A percentile compares a stretch with the other conserved stretches of the same genome.
Conservation (phyloP, 352 stramenopile species). For the Phytophthora multivora region DNA sequence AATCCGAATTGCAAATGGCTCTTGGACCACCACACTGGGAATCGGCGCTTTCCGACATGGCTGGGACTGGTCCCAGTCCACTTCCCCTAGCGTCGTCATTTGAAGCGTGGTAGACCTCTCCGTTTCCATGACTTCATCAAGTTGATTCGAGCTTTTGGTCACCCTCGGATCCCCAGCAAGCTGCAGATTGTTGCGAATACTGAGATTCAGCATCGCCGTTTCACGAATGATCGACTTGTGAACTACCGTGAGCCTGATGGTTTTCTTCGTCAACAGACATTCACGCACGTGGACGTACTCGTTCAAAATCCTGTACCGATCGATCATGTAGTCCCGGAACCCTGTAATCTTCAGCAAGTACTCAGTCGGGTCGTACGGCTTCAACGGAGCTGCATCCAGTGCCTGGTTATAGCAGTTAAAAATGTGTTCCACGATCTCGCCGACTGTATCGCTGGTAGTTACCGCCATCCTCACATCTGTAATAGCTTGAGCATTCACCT, state of each 20-base stretch:
- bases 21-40: slow-evolving; percentile 57
- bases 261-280: slow-evolving; percentile 82
- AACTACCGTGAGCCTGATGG: slow-evolving; percentile 75
- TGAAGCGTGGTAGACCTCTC: slow-evolving; percentile 51
- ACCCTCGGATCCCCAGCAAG: slow-evolving; percentile 21
- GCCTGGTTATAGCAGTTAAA: slow-evolving; percentile 86
- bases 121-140: slow-evolving; percentile 48
- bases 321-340: slow-evolving; percentile 82
- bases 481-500: slow-evolving; percentile 79
- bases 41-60: slow-evolving; percentile 27
- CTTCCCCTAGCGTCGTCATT: slow-evolving; percentile 66
- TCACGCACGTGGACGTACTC: slow-evolving; percentile 87
- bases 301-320: slow-evolving; percentile 76
- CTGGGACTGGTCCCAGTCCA: slow-evolving; percentile 54
- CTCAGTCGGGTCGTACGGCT: slow-evolving; percentile 73
- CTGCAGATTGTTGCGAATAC: slow-evolving; percentile 65
- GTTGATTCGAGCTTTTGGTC: slow-evolving; percentile 43
- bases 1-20: slow-evolving; percentile 70
- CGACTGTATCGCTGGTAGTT: slow-evolving; percentile 74
- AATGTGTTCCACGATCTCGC: slow-evolving; percentile 83
- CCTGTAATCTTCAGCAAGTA: slow-evolving; percentile 84
- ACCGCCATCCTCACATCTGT: slow-evolving; percentile 85
- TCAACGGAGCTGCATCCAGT: slow-evolving; percentile 67
- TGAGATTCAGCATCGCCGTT: slow-evolving; percentile 69
- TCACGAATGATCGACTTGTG: slow-evolving; percentile 85